phyloP scores from a whole-genome alignment of 441 rosid species.

The Viola pubescens region DNA sequence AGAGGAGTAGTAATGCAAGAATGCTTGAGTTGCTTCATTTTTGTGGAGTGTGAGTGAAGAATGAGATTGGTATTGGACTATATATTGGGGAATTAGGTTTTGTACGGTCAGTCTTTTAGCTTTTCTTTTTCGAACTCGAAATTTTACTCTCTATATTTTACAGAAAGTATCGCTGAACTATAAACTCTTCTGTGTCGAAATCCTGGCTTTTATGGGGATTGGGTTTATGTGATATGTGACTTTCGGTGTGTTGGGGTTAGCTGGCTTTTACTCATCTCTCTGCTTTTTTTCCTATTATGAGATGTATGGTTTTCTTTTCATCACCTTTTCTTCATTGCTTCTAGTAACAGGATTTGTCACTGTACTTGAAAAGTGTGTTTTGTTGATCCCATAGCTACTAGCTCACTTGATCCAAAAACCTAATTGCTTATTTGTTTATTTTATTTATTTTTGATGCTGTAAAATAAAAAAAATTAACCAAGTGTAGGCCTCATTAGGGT shows the following conservation, averaged over 20 bases:
- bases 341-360: not conserved
- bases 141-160: no score
- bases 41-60: not conserved
- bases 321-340: not conserved
- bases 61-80: not conserved
- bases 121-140: no score
- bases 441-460: no score
- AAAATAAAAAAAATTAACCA: no score
- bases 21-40: conserved; percentile 26
- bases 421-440: no score
- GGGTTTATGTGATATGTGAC: conserved; percentile 9
- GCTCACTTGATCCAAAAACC: no score
- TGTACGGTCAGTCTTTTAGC: no score
- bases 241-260: conserved; percentile 25
- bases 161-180: no score
- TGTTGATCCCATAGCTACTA: conserved; percentile 6
- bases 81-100: not conserved
- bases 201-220: no score
- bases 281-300: conserved; percentile 16
- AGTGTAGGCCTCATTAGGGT: no score
- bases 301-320: conserved; percentile 20
- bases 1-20: conserved; percentile 14
- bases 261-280: conserved; percentile 11
- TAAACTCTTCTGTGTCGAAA: no score
- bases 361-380: not conserved